These are phyloP conservation scores for Trebouxia gelatinosa DNA, from an alignment of 163 green algal species.

Conservation along the genomic window DNA sequence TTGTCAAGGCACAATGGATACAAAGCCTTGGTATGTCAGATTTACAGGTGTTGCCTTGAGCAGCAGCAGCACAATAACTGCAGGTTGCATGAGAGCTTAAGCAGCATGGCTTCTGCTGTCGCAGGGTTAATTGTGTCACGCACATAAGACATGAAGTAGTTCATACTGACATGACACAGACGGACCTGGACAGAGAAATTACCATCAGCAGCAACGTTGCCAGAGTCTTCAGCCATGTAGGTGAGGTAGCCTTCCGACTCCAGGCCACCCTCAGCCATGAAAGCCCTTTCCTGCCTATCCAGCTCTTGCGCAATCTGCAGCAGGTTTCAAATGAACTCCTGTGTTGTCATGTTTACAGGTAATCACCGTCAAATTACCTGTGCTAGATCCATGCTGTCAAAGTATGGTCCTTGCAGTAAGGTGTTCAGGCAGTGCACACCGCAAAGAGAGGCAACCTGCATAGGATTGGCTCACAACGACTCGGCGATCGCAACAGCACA, in stretches of 20 bases:
- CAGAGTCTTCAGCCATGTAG: constrained; percentile 55
- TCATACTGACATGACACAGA: too few relatives aligned
- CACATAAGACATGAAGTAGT: too few relatives aligned
- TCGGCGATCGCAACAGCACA: background rate
- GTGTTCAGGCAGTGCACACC: constrained; percentile 89
- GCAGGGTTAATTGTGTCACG: too few relatives aligned
- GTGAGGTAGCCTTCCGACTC: constrained; percentile 51
- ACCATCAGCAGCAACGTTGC: constrained; percentile 74
- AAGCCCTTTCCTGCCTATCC: constrained; percentile 67
- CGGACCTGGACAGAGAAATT: constrained; percentile 85
- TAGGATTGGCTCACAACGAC: background rate
- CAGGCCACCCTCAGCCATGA: constrained; percentile 64
- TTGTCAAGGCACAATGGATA: too few relatives aligned
- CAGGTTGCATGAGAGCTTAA: too few relatives aligned
- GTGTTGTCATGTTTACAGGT: background rate
- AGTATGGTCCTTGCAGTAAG: constrained; percentile 82
- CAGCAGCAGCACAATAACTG: too few relatives aligned
- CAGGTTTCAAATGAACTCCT: background rate
- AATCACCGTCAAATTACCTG: constrained; percentile 32
- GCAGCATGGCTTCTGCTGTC: too few relatives aligned
- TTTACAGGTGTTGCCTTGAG: too few relatives aligned
- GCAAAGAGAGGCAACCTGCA: constrained; percentile 75
- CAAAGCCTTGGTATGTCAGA: too few relatives aligned
- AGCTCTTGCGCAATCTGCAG: constrained; percentile 77
- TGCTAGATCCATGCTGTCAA: constrained; percentile 72